Evolutionary conservation across 2,329 filamentous ascomycete genomes (phyloP).

Genomic region (Aspergillus pseudoviridinutans): DNA sequence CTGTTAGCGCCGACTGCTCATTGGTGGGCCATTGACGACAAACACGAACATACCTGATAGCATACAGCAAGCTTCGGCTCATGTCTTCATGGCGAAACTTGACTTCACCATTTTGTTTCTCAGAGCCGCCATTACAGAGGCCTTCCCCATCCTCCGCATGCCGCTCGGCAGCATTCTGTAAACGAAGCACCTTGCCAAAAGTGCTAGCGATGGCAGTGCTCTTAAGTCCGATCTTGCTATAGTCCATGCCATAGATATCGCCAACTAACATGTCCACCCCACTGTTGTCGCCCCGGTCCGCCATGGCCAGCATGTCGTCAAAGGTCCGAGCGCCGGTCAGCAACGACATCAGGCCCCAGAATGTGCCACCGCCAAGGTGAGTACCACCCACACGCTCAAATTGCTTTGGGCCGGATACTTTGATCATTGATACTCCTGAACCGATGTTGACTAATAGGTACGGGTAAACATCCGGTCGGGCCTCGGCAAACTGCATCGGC

Average conservation of each 20-base stretch:
- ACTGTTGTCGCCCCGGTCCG: conserved; percentile 85
- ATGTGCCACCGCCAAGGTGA: conserved; percentile 90
- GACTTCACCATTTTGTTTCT: conserved; percentile 31
- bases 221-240: conserved; percentile 93
- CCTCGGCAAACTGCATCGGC: conserved; percentile 82
- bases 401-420: conserved; percentile 82
- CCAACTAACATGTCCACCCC: conserved; percentile 95
- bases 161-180: conserved; percentile 79
- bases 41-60: conserved; percentile 57
- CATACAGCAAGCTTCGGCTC: conserved; percentile 85
- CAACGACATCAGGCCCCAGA: conserved; percentile 90
- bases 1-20: conserved; percentile 20
- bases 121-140: conserved; percentile 49
- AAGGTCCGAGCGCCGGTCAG: conserved; percentile 93
- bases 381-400: conserved; percentile 92
- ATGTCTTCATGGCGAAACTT: conserved; percentile 79
- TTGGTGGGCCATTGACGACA: neutral
- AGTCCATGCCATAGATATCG: conserved; percentile 95
- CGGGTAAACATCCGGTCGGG: conserved; percentile 80
- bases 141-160: conserved; percentile 70
- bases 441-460: conserved; percentile 98
- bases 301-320: conserved; percentile 93
- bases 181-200: conserved; percentile 93
- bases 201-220: conserved; percentile 92
- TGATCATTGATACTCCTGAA: conserved; percentile 94